Evolutionary conservation across 768 basidiomycete genomes (phyloP), one percentile per base, ranked within the genome.

Genomic region (Psilocybe azurescens): DNA sequence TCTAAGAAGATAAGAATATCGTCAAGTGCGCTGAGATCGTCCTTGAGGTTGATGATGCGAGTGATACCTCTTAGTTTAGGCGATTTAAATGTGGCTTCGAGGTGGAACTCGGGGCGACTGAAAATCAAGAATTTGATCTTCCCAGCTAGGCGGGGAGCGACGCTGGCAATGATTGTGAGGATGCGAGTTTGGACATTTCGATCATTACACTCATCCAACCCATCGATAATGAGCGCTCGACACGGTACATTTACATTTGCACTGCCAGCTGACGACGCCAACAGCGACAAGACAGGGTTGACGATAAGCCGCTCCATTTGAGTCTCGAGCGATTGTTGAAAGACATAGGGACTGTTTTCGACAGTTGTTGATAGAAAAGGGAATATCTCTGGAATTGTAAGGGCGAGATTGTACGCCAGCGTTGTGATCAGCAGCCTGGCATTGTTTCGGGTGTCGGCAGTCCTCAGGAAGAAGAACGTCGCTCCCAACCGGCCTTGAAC

Each of bases 401-500:
- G n/a, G 1, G 56, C 49, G 16, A 78, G 57, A 38, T 76, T 72
- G 6, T 69, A 72, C 1, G 69, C 69, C 14, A 78, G 50, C 0
- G 78, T 77, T 0, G 77, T 62, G 9, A 79, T 53, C 3, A 79
- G 63, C 10, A 65, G 64, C 10, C 57, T 63, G 2, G 64, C 67
- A 11, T 67, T 69, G 18, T 67, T 71, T 8, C 75, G 67, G 30
- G 67, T 66, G 14, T 66, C 44, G 41, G 71, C 71, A 32, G 65
- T 59, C 16, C 75, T 67, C 6, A 71, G 74, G 67, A 79, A 79
- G 56, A 78, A 78, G 65, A 76, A 78, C 50, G 69, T 72, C 0
- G 74, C 75, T 24, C 76, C 67, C 3, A 47, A 58, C 2, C 36
- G 13, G 13, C 56, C 62, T 30, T 18, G 44, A 32, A 33, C 62